Base-by-base conservation (phyloP, 257 asterid genomes). In the Henckelia pumila region DNA sequence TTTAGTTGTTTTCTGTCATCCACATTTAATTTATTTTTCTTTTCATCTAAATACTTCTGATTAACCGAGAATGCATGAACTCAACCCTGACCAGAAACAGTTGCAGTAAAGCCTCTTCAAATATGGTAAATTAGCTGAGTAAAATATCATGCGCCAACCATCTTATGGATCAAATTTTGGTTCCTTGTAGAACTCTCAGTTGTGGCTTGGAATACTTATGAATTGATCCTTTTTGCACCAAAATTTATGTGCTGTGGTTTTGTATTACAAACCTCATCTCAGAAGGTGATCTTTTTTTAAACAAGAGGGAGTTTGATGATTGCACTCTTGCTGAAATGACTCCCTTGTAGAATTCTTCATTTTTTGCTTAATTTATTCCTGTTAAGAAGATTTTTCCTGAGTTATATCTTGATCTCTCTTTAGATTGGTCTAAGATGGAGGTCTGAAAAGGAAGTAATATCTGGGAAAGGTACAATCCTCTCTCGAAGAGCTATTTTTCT, bases 341-440 rank as follows among this genome's bases (percentile, higher is more conserved):
- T 67, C 35, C 5, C 19, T 23, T 68, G 47, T 56, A 21, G 26
- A 28, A 71, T 52, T 50, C 26, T 59, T 33, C 9, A 25, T 5
- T 58, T 24, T 55, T n/a, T 57, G 8, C 67, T 50, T 30, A 16
- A 56, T 52, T 57, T 49, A 22, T 64, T 61, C 22, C 61, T 44
- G 25, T 26, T 73, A 44, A 20, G 22, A 16, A 3, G 50, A 11
- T 3, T 47, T 69, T 56, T 70, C 61, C 76, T 74, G 24, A 73
- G 67, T 66, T 35, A 22, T 57, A 44, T 67, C 6, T 13, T 71
- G 58, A 26, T 72, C 64, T 70, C 57, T 22, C 72, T 53, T 56
- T 69, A 91, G 97, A 85, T 94, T 91, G 99, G 99, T 70, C 89
- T 94, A 73, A 87, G 99, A 82, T 94, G 99, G 99, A 91, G 99